Conservation (phyloP, 345 rosid genomes). For the Toxicodendron radicans region DNA sequence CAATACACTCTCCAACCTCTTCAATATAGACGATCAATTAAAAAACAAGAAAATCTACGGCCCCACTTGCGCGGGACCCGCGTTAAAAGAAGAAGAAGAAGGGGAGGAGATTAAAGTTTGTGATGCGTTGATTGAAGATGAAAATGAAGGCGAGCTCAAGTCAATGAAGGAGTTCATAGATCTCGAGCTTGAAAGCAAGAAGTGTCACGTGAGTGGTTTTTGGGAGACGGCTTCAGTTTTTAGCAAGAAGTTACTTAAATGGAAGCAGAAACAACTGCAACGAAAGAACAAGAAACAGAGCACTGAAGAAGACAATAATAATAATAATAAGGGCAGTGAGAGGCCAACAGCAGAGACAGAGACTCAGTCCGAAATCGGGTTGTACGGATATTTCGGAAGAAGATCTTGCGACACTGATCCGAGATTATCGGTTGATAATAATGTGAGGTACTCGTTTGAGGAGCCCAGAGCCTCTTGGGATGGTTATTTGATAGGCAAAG, state of each 20-base stretch:
- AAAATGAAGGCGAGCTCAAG: constrained; percentile 43
- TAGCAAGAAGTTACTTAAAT: constrained; percentile 53
- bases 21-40: constrained; percentile 34
- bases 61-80: constrained; percentile 3
- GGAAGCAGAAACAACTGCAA: constrained; percentile 30
- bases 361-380: constrained; percentile 44
- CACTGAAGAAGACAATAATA: constrained; percentile 7
- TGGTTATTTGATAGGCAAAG: constrained; percentile 61
- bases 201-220: constrained; percentile 27
- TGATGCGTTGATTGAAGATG: constrained; percentile 7
- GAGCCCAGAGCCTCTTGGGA: constrained; percentile 88
- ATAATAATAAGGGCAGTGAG: constrained; percentile 4
- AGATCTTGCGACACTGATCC: constrained; percentile 59
- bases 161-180: constrained; percentile 70
- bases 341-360: constrained; percentile 36
- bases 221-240: constrained; percentile 55
- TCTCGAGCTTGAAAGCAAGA: constrained; percentile 53
- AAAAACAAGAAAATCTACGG: constrained; percentile 8
- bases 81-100: constrained; percentile 25
- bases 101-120: constrained; percentile 15
- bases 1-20: constrained; percentile 47
- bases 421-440: constrained; percentile 43
- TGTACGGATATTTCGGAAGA: constrained; percentile 42
- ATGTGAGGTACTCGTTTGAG: constrained; percentile 50
- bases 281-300: constrained; percentile 24